A percentile compares a stretch with the other conserved stretches of the same genome.
Evolutionary conservation across 768 basidiomycete species (phyloP).

Genomic region (Agrocybe praecox): DNA sequence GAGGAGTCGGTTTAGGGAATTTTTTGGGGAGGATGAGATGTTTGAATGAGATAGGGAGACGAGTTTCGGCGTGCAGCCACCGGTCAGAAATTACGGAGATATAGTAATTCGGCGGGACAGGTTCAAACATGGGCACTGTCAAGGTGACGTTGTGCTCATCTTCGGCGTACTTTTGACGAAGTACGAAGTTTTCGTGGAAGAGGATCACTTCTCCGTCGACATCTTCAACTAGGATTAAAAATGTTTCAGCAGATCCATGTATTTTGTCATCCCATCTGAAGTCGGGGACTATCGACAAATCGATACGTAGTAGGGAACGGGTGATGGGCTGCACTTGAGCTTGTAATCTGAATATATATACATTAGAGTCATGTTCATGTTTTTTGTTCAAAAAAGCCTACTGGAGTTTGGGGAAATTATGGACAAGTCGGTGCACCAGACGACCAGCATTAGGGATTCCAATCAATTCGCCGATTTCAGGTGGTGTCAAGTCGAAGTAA

Average conservation of each 20-base stretch:
- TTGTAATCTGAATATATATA: slow-evolving; percentile 63
- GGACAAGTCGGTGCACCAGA: slow-evolving; percentile 89
- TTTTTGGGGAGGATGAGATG: slow-evolving; percentile 97
- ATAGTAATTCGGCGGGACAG: slow-evolving; percentile 97
- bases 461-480: slow-evolving; percentile 94
- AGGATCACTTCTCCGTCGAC: slow-evolving; percentile 97
- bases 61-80: slow-evolving; percentile 95
- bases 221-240: slow-evolving; percentile 94
- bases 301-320: slow-evolving; percentile 87
- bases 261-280: slow-evolving; percentile 98
- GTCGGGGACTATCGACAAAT: slow-evolving; percentile 94
- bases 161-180: slow-evolving; percentile 89
- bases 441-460: slow-evolving; percentile 93
- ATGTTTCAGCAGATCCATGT: slow-evolving; percentile 86
- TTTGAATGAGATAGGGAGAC: slow-evolving; percentile 95
- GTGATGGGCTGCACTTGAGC: slow-evolving; percentile 98
- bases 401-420: slow-evolving; percentile 96
- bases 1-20: slow-evolving; percentile 90
- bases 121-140: slow-evolving; percentile 96
- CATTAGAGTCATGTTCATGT: not conserved
- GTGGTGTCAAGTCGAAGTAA: slow-evolving; percentile 90
- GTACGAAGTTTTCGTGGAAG: slow-evolving; percentile 91
- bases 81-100: slow-evolving; percentile 94
- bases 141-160: slow-evolving; percentile 95
- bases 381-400: slow-evolving; percentile 22